Evolutionary conservation across 2,329 filamentous ascomycete genomes (phyloP), one percentile per base, ranked within the genome.

Genomic region (Aureobasidium sp.): DNA sequence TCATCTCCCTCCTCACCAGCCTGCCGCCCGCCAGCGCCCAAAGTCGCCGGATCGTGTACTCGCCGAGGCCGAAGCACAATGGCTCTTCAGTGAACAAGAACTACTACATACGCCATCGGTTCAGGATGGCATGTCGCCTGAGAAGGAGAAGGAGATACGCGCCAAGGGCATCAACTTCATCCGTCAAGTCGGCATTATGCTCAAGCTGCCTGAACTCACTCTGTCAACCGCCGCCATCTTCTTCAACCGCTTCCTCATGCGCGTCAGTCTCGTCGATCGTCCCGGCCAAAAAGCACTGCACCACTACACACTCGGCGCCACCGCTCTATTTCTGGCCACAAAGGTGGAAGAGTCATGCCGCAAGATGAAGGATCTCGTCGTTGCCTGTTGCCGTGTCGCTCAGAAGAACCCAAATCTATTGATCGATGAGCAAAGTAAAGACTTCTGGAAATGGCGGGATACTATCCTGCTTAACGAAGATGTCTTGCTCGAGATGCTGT

Each of bases 371-470:
- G 92, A 97, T 67, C 82, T 99, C 64, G 93, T 99, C 67, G 88
- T 97, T 36, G 90, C 92, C 1, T 94, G 96, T 69, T 94, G 92
- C 64, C 90, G 93, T 67, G 91, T 97, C 24, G 94, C 93, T 32
- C 92, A 97, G 75, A 97, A 99, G 78, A 93, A 97, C 68, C 82
- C 90, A 1, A 89, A 91, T 69, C 84, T 97, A 63, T 81, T 93
- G 60, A 90, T 97, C 59, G 94, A 99, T 72, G 94, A 97, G 75
- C 92, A 97, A 74, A 95, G 89, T 68, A 97, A 97, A 71, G 94
- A 99, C 72, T 99, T 94, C 73, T 99, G 94, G 94, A 86, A 89
- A 70, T 99, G 94, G 94, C 85, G 92, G 65, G 94, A 99, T 72
- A 94, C 88, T 63, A 96, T 99, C 63, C 79, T 97, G 15, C 87